phyloP scores from a whole-genome alignment of 257 asterid species.

The Cinchona pubescens region DNA sequence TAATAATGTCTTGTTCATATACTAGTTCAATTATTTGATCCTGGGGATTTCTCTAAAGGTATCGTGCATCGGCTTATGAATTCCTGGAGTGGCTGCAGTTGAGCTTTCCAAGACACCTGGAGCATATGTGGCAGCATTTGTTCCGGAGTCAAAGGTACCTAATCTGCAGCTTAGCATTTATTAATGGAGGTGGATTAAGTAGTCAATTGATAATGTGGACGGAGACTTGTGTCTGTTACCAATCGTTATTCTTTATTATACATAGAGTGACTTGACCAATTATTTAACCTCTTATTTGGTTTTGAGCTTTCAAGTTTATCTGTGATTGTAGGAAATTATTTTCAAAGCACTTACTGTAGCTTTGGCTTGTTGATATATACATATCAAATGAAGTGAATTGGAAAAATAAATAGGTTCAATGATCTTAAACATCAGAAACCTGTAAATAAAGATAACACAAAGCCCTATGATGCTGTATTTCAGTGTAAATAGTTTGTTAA shows the following conservation, averaged over 20 bases:
- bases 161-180: background rate
- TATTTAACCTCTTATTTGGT: background rate
- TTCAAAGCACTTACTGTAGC: background rate
- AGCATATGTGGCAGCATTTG: constrained; percentile 69
- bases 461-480: background rate
- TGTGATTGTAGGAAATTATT: too few species aligned
- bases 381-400: background rate
- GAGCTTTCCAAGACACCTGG: constrained; percentile 84
- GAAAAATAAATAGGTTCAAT: background rate
- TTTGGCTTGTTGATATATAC: background rate
- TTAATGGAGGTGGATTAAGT: background rate
- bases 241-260: background rate
- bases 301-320: background rate
- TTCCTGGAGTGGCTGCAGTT: constrained; percentile 75
- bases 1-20: too few species aligned
- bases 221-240: background rate
- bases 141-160: constrained; percentile 90
- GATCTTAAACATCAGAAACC: background rate
- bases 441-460: background rate
- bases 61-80: constrained; percentile 65
- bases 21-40: constrained; percentile 74
- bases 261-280: background rate
- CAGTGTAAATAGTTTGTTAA: constrained; percentile 13
- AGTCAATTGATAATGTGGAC: background rate
- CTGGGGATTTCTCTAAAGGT: constrained; percentile 74